A percentile compares a stretch with the other conserved stretches of the same genome.
These are phyloP conservation scores for Santalum album DNA, from an alignment of 164 flowering plant genomes.

Conservation along the genomic window DNA sequence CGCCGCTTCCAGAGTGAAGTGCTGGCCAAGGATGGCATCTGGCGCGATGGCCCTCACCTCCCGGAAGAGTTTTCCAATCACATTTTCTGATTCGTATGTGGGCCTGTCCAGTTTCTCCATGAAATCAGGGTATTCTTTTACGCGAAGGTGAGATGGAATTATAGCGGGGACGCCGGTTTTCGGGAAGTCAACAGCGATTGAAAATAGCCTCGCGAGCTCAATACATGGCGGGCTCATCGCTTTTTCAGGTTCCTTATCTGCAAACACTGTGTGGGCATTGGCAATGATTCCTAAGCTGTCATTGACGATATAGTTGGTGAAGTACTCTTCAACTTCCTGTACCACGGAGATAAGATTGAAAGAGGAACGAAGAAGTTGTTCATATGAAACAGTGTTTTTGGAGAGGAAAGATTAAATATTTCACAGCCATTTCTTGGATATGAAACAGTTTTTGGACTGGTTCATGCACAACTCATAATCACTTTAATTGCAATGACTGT, in stretches of 20 bases:
- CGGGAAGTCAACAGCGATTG: constrained; percentile 80
- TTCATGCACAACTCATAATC: too few species aligned
- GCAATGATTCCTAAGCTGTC: constrained; percentile 79
- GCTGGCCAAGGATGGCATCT: constrained; percentile 7
- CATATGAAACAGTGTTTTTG: too few species aligned
- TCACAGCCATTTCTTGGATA: too few species aligned
- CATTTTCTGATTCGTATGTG: constrained; percentile 46
- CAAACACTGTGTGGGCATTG: constrained; percentile 65
- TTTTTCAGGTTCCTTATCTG: constrained; percentile 41
- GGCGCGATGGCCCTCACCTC: constrained; percentile 49
- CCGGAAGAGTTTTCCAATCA: constrained; percentile 66
- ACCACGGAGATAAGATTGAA: constrained; percentile 4
- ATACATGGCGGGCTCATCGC: constrained; percentile 47
- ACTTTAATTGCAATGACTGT: too few species aligned
- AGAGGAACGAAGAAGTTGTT: too few species aligned
- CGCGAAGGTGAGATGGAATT: constrained; percentile 45
- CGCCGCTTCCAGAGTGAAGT: constrained; percentile 59
- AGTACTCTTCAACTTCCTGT: constrained; percentile 73
- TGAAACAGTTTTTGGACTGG: too few species aligned
- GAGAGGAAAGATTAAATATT: too few species aligned
- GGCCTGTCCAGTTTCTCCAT: constrained; percentile 76
- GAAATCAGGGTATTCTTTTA: constrained; percentile 75
- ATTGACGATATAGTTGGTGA: constrained; percentile 65
- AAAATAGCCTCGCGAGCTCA: constrained; percentile 56
- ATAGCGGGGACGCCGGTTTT: constrained; percentile 81